Evolutionary conservation across 2,329 filamentous ascomycete species (phyloP).

Genomic region (Arthroderma uncinatum): DNA sequence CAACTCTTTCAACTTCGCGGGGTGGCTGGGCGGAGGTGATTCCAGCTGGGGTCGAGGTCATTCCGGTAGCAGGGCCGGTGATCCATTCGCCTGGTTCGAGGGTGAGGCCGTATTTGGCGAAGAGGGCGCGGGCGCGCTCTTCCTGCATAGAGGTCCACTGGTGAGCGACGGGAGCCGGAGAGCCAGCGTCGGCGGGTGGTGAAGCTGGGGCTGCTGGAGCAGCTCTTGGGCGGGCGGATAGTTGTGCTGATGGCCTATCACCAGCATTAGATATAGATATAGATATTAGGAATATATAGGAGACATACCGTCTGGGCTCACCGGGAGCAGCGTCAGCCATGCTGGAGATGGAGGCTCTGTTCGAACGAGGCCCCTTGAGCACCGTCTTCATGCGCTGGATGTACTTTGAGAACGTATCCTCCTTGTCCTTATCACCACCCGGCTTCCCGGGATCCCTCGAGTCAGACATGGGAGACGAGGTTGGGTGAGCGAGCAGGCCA

Average conservation of each 20-base stretch:
- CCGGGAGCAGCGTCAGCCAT: constrained; percentile 13
- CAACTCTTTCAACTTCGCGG: constrained; percentile 28
- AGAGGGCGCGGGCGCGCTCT: constrained; percentile 35
- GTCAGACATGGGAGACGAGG: constrained; percentile 12
- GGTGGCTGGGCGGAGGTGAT: not conserved
- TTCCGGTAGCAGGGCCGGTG: constrained; percentile 20
- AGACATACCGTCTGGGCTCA: not conserved
- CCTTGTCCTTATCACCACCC: constrained; percentile 13
- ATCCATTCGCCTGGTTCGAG: constrained; percentile 36
- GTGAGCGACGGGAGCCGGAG: constrained; percentile 13
- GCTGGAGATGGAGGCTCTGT: constrained; percentile 20
- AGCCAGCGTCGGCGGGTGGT: not conserved
- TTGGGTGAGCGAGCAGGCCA: not conserved
- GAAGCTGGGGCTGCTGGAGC: not conserved
- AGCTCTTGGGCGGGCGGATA: not conserved
- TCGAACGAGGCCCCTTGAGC: constrained; percentile 24
- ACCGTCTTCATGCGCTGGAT: constrained; percentile 32
- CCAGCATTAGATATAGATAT: not conserved
- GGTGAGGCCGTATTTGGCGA: constrained; percentile 38
- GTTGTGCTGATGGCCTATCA: not conserved
- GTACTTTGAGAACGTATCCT: constrained; percentile 30
- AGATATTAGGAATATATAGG: not conserved
- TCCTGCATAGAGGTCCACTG: constrained; percentile 32
- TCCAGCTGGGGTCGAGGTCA: constrained; percentile 7
- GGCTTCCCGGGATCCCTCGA: constrained; percentile 10